Base-by-base conservation (phyloP, 345 rosid species). In the Hibiscus tridactylites region DNA sequence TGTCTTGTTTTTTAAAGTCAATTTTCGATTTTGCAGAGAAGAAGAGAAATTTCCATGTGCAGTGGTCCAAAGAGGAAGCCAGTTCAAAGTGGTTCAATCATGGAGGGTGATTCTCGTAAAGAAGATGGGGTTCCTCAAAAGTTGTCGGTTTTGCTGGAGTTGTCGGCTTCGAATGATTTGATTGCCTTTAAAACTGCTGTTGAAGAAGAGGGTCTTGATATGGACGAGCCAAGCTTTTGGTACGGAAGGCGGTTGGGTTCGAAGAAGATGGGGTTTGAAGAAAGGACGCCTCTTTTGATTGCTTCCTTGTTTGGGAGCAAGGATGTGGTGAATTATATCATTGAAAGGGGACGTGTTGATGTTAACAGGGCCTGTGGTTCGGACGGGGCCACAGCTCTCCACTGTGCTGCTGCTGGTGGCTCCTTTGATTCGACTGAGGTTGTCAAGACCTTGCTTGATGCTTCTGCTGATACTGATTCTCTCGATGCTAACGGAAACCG, bases 291-390 rank as follows among this genome's bases (percentile, higher is more conserved):
- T 31, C 89, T 94, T 44, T 86, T 91, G 96, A 76, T 94, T 54
- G 97, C 98, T 57, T 87, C 96, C n/a, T 79, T 85, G 87, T 94
- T 77, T 56, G 97, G 96, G 66, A 91, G 96, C 88, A 84, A 83
- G 78, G 87, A 80, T 73, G 85, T 94, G 7, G 73, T 91, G 76
- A 75, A 52, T 44, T 90, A 85, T 71, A 85, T 90, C 11, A 58
- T 88, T 29, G 79, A 70, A 42, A 83, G 79, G 0, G 90, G 91
- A 26, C 68, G 73, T 74, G 88, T 79, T 0, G 91, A 91, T 61
- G 89, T 90, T 35, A 90, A 90, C 74, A 79, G 81, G 64, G 76
- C 88, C 10, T 86, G 86, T 62, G 97, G 93, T 17, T 83, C 88
- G 0, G 97, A 90, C 74, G 88, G 89, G 19, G 94, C 84, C 49